Percentiles rank a stretch among this genome's conserved stretches.
Evolutionary conservation across 176 grass and related monocot genomes (phyloP).

Genomic region (Tuctoria greenei): DNA sequence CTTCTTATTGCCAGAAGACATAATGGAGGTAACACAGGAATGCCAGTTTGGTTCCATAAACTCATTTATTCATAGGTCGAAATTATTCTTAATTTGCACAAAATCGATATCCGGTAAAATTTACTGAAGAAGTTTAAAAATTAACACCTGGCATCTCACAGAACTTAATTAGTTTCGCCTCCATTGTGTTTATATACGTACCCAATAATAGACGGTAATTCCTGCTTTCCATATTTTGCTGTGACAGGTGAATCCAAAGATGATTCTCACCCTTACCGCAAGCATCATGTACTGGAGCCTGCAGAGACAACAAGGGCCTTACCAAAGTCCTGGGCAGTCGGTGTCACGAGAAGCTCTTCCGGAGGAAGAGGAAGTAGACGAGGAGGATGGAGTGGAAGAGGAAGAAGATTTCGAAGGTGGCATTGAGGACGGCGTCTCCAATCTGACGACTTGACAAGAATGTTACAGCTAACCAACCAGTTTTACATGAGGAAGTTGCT

Average conservation of each 20-base stretch:
- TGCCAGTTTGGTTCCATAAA: neutral
- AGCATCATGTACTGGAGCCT: conserved; percentile 96
- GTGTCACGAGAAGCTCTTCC: conserved; percentile 25
- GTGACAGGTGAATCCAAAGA: conserved; percentile 84
- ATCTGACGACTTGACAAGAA: conserved; percentile 30
- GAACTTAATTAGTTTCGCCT: neutral
- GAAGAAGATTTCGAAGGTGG: conserved; percentile 36
- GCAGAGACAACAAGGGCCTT: conserved; percentile 56
- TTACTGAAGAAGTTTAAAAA: neutral
- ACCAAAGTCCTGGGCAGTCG: conserved; percentile 35
- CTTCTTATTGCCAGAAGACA: conserved; percentile 94
- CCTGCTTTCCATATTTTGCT: neutral
- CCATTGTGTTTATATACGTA: neutral
- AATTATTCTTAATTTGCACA: neutral
- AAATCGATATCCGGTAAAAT: neutral
- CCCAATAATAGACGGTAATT: neutral
- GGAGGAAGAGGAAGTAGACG: conserved; percentile 35
- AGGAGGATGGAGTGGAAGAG: neutral
- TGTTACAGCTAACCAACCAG: neutral
- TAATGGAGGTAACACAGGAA: conserved; percentile 77
- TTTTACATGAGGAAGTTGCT: conserved; percentile 22
- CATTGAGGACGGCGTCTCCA: conserved; percentile 38
- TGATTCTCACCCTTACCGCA: conserved; percentile 83
- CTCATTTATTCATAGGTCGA: neutral
- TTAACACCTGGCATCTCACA: neutral